Percentiles rank a stretch among this genome's conserved stretches.
phyloP scores from a whole-genome alignment of 441 rosid species.

The Metrosideros polymorpha region DNA sequence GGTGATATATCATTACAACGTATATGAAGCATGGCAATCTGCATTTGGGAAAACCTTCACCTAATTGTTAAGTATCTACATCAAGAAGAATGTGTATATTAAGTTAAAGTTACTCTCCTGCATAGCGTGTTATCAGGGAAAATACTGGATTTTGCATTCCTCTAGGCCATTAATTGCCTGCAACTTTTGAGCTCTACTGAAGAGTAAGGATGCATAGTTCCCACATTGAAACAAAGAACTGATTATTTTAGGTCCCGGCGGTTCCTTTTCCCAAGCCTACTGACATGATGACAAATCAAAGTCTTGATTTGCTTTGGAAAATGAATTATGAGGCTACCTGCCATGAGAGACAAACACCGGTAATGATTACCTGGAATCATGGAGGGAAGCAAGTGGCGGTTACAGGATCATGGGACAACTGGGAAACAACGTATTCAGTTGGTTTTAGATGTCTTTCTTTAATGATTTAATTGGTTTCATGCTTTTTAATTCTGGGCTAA shows the following conservation, averaged over 20 bases:
- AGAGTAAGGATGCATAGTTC: not conserved
- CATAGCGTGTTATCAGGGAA: not conserved
- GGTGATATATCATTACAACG: not conserved
- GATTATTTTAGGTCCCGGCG: not conserved
- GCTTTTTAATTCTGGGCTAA: not conserved
- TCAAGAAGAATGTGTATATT: not conserved
- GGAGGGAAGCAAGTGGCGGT: conserved; percentile 49
- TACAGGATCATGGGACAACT: conserved; percentile 58
- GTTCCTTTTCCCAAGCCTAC: not conserved
- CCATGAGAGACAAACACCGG: conserved; percentile 19
- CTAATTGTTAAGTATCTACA: not conserved
- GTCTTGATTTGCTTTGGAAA: not conserved
- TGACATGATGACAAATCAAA: conserved; percentile 3
- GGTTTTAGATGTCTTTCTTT: not conserved
- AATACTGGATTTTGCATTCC: not conserved
- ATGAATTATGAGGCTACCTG: conserved; percentile 6
- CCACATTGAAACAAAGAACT: not conserved
- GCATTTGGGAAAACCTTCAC: not conserved
- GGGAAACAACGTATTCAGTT: conserved; percentile 26
- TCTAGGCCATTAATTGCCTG: not conserved
- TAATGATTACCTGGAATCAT: conserved; percentile 44
- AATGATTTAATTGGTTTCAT: not conserved
- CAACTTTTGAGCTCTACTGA: not conserved
- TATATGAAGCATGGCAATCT: not conserved
- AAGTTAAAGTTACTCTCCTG: not conserved